A percentile compares a stretch with the other conserved stretches of the same genome.
Conservation (phyloP, 2,329 filamentous ascomycete species). For the Hypoxylon sp. region DNA sequence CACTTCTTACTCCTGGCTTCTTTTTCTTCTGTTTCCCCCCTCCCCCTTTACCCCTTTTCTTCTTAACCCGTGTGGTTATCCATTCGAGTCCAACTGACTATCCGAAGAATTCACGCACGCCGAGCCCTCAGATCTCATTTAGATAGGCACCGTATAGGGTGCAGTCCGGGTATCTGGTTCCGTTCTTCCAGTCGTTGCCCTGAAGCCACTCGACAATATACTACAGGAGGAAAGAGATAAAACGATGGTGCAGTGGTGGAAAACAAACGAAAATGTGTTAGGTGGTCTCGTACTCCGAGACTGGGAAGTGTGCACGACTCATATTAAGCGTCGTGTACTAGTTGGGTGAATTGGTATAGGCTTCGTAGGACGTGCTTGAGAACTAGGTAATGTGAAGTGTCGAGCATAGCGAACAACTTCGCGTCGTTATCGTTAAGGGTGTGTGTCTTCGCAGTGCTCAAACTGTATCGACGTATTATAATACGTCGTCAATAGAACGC, state of each 20-base stretch:
- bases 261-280: conserved; percentile 26
- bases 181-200: conserved; percentile 38
- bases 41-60: conserved; percentile 13
- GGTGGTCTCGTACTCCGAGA: conserved; percentile 12
- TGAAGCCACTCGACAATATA: conserved; percentile 32
- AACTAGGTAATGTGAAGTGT: no score
- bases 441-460: background rate
- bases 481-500: conserved; percentile 78
- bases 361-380: background rate
- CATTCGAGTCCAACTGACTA: conserved; percentile 33
- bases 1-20: conserved; percentile 11
- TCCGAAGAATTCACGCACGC: conserved; percentile 25
- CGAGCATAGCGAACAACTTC: no score
- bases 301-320: conserved; percentile 11
- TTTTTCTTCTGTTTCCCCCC: conserved; percentile 14
- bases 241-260: conserved; percentile 30
- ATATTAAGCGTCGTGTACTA: conserved; percentile 22
- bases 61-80: conserved; percentile 34
- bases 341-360: background rate
- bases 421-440: conserved; percentile 14
- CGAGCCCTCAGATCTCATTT: conserved; percentile 21
- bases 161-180: conserved; percentile 44
- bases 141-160: conserved; percentile 32
- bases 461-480: conserved; percentile 56
- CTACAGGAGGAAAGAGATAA: conserved; percentile 33